A percentile compares a stretch with the other conserved stretches of the same genome.
These are phyloP conservation scores for Synchytrium microbalum DNA, from an alignment of 371 early-diverging fungal genomes.

Conservation along the genomic window DNA sequence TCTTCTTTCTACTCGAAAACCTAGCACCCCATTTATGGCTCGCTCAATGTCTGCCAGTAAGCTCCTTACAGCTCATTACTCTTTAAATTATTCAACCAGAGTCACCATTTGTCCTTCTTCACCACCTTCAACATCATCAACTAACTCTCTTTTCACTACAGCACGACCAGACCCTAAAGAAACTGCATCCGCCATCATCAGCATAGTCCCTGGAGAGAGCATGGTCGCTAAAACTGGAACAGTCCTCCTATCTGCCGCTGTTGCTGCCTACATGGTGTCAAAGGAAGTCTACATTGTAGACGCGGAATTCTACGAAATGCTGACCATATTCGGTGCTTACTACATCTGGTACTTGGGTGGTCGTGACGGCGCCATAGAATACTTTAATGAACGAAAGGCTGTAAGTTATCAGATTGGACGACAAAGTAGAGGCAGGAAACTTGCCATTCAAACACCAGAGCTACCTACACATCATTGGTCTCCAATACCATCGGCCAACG, in stretches of 20 bases:
- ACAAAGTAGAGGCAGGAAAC: neutral
- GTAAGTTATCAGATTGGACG: conserved; percentile 30
- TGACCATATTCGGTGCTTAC: conserved; percentile 59
- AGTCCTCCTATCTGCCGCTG: conserved; percentile 72
- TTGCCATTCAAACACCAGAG: too few relatives aligned
- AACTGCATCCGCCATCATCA: conserved; percentile 80
- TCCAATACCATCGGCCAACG: too few relatives aligned
- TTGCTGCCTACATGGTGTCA: conserved; percentile 80
- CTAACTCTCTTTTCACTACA: neutral
- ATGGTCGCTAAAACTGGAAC: conserved; percentile 83
- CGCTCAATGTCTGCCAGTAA: too few relatives aligned
- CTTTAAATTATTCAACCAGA: too few relatives aligned
- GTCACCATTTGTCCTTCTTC: neutral
- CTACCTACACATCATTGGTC: too few relatives aligned
- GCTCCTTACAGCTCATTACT: too few relatives aligned
- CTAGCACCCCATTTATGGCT: too few relatives aligned
- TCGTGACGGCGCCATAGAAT: conserved; percentile 80
- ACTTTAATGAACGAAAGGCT: conserved; percentile 72
- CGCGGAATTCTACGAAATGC: conserved; percentile 83
- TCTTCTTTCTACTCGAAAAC: too few relatives aligned
- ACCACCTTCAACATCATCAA: neutral
- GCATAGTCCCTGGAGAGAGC: conserved; percentile 83
- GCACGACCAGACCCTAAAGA: conserved; percentile 43
- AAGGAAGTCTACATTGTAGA: conserved; percentile 95
- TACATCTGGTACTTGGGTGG: conserved; percentile 63